A percentile compares a stretch with the other conserved stretches of the same genome.
phyloP scores from a whole-genome alignment of 2,329 filamentous ascomycete species.

The Neospermospora avenae region DNA sequence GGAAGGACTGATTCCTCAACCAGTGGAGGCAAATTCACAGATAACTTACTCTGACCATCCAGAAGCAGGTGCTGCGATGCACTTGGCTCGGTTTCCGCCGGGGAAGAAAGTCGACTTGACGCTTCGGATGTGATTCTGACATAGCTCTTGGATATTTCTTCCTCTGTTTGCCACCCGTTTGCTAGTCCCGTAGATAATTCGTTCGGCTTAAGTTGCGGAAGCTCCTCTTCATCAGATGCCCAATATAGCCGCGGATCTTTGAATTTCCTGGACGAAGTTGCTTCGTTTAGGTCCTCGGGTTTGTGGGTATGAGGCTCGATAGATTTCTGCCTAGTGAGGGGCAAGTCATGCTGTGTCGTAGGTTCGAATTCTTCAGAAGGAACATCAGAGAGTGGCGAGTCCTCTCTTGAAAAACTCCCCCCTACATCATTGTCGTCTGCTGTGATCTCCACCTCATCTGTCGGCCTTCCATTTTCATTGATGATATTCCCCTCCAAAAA shows the following conservation, averaged over 20 bases:
- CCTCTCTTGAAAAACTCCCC: background rate
- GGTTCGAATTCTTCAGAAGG: background rate
- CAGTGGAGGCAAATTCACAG: background rate
- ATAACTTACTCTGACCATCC: background rate
- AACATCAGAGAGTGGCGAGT: background rate
- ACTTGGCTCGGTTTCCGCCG: conserved; percentile 17
- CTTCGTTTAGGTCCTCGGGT: background rate
- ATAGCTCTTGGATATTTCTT: conserved; percentile 40
- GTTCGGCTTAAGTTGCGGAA: background rate
- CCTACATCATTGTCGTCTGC: background rate
- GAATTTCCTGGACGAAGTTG: conserved; percentile 12
- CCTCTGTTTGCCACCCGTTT: conserved; percentile 19
- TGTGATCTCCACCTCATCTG: background rate
- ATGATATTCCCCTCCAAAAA: background rate
- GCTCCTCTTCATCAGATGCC: conserved; percentile 8
- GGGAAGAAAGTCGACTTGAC: conserved; percentile 32
- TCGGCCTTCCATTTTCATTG: background rate
- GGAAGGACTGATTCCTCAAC: background rate
- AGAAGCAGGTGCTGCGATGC: conserved; percentile 1
- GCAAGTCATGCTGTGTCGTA: background rate
- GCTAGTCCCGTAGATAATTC: background rate
- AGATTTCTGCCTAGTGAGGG: background rate
- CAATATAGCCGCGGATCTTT: conserved; percentile 15
- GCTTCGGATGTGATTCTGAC: conserved; percentile 37
- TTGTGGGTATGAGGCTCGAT: background rate